Percentiles rank a stretch among this genome's conserved stretches.
Evolutionary conservation across 768 basidiomycete genomes (phyloP).

Genomic region (Lentinula detonsa): DNA sequence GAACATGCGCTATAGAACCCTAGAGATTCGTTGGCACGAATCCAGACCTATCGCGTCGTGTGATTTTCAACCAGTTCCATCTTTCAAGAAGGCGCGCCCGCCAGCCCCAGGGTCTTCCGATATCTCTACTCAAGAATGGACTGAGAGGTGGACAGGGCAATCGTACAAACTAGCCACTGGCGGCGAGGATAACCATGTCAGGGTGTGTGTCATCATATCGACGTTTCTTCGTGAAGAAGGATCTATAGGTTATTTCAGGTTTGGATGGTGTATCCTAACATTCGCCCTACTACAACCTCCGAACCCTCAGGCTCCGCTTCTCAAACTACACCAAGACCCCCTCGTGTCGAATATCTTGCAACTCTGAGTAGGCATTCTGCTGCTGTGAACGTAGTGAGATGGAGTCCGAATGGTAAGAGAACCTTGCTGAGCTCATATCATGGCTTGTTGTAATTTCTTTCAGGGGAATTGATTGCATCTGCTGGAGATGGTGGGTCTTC

Average conservation of each 20-base stretch:
- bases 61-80: conserved; percentile 83
- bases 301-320: conserved; percentile 22
- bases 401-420: conserved; percentile 82
- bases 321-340: conserved; percentile 34
- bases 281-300: conserved; percentile 55
- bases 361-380: conserved; percentile 91
- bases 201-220: conserved; percentile 52
- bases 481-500: conserved; percentile 85
- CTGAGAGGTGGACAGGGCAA: conserved; percentile 56
- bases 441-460: background rate
- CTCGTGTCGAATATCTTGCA: conserved; percentile 94
- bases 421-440: conserved; percentile 8
- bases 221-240: background rate
- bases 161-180: conserved; percentile 91
- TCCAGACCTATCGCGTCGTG: conserved; percentile 92
- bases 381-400: conserved; percentile 93
- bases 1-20: conserved; percentile 77
- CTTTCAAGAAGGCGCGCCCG: conserved; percentile 75
- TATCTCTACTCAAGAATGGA: conserved; percentile 8
- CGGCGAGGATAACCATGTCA: conserved; percentile 94
- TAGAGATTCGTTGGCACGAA: conserved; percentile 97
- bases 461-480: conserved; percentile 89
- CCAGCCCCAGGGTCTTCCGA: conserved; percentile 28
- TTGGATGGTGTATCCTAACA: conserved; percentile 94
- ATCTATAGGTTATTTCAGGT: conserved; percentile 39